phyloP scores from a whole-genome alignment of 2,329 filamentous ascomycete species.

The Cladorrhinum sp. region DNA sequence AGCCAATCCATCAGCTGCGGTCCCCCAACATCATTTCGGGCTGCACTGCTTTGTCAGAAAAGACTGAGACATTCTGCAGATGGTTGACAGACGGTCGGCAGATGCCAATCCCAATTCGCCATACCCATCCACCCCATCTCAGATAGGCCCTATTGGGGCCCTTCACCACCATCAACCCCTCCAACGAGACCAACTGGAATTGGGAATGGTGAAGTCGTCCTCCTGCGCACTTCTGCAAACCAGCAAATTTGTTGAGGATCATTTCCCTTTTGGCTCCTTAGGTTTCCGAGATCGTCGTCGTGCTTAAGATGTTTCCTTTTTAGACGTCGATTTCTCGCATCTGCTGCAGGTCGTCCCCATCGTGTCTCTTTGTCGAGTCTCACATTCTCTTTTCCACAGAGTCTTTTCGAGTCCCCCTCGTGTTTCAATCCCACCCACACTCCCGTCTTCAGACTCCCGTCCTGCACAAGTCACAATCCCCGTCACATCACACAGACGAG shows the following conservation, averaged over 20 bases:
- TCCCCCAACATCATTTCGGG: neutral
- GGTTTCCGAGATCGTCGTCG: neutral
- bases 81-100: too few relatives aligned
- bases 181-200: neutral
- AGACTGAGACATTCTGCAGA: neutral
- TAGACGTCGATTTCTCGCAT: neutral
- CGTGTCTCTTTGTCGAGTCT: neutral
- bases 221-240: too few relatives aligned
- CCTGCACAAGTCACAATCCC: neutral
- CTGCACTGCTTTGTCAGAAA: neutral
- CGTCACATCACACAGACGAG: neutral
- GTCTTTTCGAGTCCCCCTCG: neutral
- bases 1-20: neutral
- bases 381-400: neutral
- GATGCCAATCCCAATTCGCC: too few relatives aligned
- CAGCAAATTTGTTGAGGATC: neutral
- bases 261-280: neutral
- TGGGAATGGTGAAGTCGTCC: neutral
- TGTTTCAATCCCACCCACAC: neutral
- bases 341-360: neutral
- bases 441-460: neutral
- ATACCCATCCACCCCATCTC: too few relatives aligned
- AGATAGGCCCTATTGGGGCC: too few relatives aligned
- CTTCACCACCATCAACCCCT: too few relatives aligned
- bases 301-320: neutral